These are phyloP conservation scores for Sanghuangporus weigelae DNA, from an alignment of 1,284 basidiomycete genomes.

Conservation along the genomic window DNA sequence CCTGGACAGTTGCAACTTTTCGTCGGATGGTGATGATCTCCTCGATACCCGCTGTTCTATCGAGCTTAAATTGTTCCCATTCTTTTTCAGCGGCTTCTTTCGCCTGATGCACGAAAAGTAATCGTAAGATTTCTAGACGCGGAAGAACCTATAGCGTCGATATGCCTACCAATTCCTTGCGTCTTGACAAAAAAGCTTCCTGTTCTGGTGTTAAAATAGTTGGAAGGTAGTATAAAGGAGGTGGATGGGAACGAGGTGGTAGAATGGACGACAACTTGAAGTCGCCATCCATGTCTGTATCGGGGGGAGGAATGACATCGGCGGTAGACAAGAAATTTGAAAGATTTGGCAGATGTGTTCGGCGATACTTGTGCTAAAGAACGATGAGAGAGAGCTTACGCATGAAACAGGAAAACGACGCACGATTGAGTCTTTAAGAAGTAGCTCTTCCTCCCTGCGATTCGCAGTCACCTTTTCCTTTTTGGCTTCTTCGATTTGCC, in stretches of 20 bases:
- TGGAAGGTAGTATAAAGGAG: conserved; percentile 73
- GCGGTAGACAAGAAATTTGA: conserved; percentile 73
- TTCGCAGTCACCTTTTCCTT: conserved; percentile 70
- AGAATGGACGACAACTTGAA: conserved; percentile 9
- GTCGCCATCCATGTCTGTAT: conserved; percentile 13
- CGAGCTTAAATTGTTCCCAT: conserved; percentile 56
- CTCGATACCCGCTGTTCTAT: conserved; percentile 51
- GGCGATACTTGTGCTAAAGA: conserved; percentile 61
- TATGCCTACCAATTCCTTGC: conserved; percentile 54
- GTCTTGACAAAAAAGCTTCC: conserved; percentile 55
- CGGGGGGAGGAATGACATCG: conserved; percentile 46
- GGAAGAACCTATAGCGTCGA: background rate
- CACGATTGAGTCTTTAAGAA: conserved; percentile 73
- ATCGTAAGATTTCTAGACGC: background rate
- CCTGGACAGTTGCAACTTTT: conserved; percentile 45
- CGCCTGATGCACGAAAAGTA: conserved; percentile 37
- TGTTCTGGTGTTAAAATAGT: conserved; percentile 62
- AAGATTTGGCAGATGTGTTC: conserved; percentile 60
- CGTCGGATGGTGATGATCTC: conserved; percentile 59
- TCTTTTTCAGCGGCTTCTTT: conserved; percentile 59
- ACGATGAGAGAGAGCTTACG: background rate
- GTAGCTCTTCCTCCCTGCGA: conserved; percentile 73
- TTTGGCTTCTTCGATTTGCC: conserved; percentile 75
- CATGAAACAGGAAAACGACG: conserved; percentile 27
- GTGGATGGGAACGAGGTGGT: conserved; percentile 59